Evolutionary conservation across 192 early-diverging fungal species (phyloP).

Genomic region (Funneliformis geosporum): DNA sequence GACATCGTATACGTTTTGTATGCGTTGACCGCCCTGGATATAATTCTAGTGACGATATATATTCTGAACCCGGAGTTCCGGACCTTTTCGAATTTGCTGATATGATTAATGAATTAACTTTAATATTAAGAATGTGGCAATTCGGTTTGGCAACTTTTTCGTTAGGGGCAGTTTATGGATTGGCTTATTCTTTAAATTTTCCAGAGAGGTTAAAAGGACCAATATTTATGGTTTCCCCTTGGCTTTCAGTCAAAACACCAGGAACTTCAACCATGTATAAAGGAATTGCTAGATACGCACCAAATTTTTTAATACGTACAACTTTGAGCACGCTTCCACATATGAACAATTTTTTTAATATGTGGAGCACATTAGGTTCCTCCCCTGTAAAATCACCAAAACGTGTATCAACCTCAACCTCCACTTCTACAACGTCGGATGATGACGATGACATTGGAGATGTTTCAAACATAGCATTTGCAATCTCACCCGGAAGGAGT

Average conservation of each 20-base stretch:
- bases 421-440: background rate
- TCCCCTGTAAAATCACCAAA: background rate
- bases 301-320: slow-evolving; percentile 31
- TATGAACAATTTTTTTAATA: slow-evolving; percentile 24
- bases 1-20: slow-evolving; percentile 20
- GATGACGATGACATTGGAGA: slow-evolving; percentile 4
- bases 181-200: slow-evolving; percentile 27
- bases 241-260: slow-evolving; percentile 29
- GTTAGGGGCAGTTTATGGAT: slow-evolving; percentile 28
- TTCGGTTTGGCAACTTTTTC: slow-evolving; percentile 30
- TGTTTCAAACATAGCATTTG: background rate
- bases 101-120: slow-evolving; percentile 27
- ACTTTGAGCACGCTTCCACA: slow-evolving; percentile 15
- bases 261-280: slow-evolving; percentile 7
- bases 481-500: slow-evolving; percentile 23
- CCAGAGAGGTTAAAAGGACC: slow-evolving; percentile 27
- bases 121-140: slow-evolving; percentile 20
- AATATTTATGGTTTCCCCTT: slow-evolving; percentile 26
- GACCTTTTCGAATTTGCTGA: slow-evolving; percentile 31
- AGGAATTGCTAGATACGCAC: slow-evolving; percentile 22
- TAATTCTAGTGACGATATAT: slow-evolving; percentile 19
- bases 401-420: background rate
- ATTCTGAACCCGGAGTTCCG: slow-evolving; percentile 23
- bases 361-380: slow-evolving; percentile 22
- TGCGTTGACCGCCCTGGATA: slow-evolving; percentile 30